Conservation (phyloP, 2,329 filamentous ascomycete genomes). For the Colletotrichum liaoningense region DNA sequence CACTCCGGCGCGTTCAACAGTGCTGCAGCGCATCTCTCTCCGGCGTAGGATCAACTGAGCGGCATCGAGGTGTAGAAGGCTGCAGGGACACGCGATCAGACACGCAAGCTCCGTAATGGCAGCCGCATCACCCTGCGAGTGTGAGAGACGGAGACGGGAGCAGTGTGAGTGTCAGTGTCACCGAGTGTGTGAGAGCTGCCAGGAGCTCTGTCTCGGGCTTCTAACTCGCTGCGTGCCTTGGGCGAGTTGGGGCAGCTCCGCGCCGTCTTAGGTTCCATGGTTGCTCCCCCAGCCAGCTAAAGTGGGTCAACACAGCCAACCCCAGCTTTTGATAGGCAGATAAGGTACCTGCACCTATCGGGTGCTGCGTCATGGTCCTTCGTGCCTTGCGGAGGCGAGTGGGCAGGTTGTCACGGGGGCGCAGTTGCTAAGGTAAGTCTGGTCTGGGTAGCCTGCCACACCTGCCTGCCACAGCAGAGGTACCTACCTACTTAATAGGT, state of each 20-base stretch:
- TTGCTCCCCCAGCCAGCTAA: not conserved
- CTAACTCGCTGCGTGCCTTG: constrained; percentile 13
- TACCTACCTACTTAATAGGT: constrained; percentile 35
- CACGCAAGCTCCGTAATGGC: constrained; percentile 33
- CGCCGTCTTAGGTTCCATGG: not conserved
- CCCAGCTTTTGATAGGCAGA: constrained; percentile 18
- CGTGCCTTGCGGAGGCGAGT: constrained; percentile 32
- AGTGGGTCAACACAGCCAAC: not conserved
- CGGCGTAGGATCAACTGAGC: not conserved
- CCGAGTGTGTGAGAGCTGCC: constrained; percentile 24
- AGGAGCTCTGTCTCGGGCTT: constrained; percentile 31
- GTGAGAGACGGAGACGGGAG: not conserved
- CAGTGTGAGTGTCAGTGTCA: constrained; percentile 26
- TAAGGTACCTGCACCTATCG: constrained; percentile 18
- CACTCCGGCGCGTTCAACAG: not conserved
- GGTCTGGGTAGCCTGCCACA: not conserved
- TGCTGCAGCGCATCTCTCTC: not conserved
- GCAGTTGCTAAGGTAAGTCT: not conserved
- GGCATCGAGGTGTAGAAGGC: not conserved
- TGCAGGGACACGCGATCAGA: constrained; percentile 36
- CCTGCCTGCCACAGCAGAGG: not conserved
- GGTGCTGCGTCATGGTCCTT: constrained; percentile 16
- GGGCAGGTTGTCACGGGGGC: constrained; percentile 30
- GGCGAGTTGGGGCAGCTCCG: not conserved
- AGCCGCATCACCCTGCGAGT: constrained; percentile 19